These are phyloP conservation scores for Excoecaria agallocha DNA, from an alignment of 345 rosid genomes.

Conservation along the genomic window DNA sequence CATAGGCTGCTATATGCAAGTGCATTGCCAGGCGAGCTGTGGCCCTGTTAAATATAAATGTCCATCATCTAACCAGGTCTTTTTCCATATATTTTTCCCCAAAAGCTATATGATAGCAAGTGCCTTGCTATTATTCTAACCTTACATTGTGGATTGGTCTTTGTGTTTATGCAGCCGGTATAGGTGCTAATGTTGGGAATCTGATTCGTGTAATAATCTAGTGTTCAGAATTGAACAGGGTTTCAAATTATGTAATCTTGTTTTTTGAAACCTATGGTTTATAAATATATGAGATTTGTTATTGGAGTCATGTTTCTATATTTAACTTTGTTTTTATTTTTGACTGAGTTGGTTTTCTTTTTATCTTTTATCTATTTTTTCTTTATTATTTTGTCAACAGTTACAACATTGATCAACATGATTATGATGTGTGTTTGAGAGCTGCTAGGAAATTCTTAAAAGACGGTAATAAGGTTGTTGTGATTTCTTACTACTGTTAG, in stretches of 20 bases:
- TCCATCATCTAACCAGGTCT: too few species aligned
- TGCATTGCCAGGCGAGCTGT: too few species aligned
- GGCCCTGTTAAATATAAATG: too few species aligned
- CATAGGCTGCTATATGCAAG: too few species aligned
- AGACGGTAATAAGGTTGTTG: too few species aligned
- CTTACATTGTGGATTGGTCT: too few species aligned
- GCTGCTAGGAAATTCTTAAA: conserved; percentile 41
- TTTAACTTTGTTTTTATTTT: not conserved
- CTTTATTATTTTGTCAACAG: conserved; percentile 51
- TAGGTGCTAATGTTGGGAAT: too few species aligned
- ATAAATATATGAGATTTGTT: not conserved
- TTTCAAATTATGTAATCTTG: conserved; percentile 2
- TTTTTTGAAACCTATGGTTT: not conserved
- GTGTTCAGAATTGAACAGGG: not conserved
- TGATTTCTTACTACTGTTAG: not conserved
- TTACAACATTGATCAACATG: conserved; percentile 92
- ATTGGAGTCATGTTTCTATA: not conserved
- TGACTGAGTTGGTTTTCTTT: not conserved
- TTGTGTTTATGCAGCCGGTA: too few species aligned
- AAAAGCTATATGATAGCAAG: too few species aligned
- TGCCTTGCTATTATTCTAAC: too few species aligned
- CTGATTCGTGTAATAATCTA: not conserved
- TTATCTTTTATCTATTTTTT: too few species aligned
- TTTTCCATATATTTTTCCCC: too few species aligned
- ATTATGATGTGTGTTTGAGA: conserved; percentile 77